These are phyloP conservation scores for Suaeda aralocaspica DNA, from an alignment of 148 eudicot species.

Conservation along the genomic window DNA sequence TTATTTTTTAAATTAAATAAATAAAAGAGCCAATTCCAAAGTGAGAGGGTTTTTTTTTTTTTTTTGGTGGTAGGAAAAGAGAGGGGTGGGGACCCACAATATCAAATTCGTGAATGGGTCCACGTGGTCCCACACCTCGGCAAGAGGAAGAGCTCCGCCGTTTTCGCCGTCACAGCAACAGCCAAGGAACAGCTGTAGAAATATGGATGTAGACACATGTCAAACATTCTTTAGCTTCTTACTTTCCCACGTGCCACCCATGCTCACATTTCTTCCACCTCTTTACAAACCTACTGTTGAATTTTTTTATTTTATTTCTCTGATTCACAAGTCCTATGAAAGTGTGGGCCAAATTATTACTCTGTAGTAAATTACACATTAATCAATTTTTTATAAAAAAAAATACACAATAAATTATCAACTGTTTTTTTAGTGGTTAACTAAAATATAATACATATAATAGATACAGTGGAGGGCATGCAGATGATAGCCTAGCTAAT, in stretches of 20 bases:
- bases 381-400: no score
- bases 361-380: no score
- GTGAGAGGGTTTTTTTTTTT: no score
- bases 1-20: not conserved
- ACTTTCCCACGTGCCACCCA: slow-evolving; percentile 29
- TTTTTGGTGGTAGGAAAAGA: not conserved
- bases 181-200: slow-evolving; percentile 22
- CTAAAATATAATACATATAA: no score
- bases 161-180: slow-evolving; percentile 26
- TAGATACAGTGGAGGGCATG: no score
- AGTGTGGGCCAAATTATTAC: no score
- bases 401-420: no score
- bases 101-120: slow-evolving; percentile 6
- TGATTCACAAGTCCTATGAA: not conserved
- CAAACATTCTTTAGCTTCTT: slow-evolving; percentile 2
- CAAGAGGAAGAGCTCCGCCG: slow-evolving; percentile 16
- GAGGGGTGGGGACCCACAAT: slow-evolving; percentile 14
- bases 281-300: no score
- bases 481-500: no score
- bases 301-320: no score
- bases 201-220: not conserved
- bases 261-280: slow-evolving; percentile 6
- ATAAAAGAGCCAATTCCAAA: not conserved
- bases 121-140: slow-evolving; percentile 19
- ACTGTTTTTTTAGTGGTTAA: no score